Percentiles rank a stretch among this genome's conserved stretches.
Conservation (phyloP, 2,329 filamentous ascomycete species). For the Alternaria longipes region DNA sequence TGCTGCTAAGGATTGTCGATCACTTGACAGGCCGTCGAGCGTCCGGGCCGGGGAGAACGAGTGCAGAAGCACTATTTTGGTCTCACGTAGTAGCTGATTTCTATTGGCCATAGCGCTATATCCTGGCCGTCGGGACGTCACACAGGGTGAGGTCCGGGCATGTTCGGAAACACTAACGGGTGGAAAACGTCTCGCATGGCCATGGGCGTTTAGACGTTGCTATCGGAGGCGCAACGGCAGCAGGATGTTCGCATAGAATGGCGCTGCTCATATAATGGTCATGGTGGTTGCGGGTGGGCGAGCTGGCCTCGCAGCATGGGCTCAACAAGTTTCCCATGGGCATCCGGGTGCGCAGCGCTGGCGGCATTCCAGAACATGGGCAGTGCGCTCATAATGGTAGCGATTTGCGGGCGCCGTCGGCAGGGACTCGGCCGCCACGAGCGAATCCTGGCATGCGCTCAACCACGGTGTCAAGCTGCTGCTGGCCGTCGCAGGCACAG, state of each 20-base stretch:
- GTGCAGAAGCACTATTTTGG: constrained; percentile 20
- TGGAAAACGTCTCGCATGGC: constrained; percentile 14
- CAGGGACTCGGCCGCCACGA: constrained; percentile 26
- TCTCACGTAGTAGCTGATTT: constrained; percentile 3
- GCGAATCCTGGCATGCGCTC: constrained; percentile 17
- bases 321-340: constrained; percentile 7
- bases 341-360: background rate
- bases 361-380: constrained; percentile 35
- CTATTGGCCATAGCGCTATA: constrained; percentile 9
- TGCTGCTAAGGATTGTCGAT: constrained; percentile 18
- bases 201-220: constrained; percentile 15
- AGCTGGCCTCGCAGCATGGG: background rate
- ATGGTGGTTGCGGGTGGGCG: background rate
- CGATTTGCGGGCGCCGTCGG: constrained; percentile 30
- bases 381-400: constrained; percentile 18
- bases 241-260: background rate
- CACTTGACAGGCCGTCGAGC: constrained; percentile 14
- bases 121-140: constrained; percentile 16
- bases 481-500: constrained; percentile 20
- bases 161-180: constrained; percentile 16
- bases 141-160: constrained; percentile 16
- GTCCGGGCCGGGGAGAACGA: constrained; percentile 15
- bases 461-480: constrained; percentile 19
- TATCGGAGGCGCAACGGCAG: constrained; percentile 1
- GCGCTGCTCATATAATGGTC: constrained; percentile 2